Conservation (phyloP, 306 rosid species). For the Coriaria nepalensis region DNA sequence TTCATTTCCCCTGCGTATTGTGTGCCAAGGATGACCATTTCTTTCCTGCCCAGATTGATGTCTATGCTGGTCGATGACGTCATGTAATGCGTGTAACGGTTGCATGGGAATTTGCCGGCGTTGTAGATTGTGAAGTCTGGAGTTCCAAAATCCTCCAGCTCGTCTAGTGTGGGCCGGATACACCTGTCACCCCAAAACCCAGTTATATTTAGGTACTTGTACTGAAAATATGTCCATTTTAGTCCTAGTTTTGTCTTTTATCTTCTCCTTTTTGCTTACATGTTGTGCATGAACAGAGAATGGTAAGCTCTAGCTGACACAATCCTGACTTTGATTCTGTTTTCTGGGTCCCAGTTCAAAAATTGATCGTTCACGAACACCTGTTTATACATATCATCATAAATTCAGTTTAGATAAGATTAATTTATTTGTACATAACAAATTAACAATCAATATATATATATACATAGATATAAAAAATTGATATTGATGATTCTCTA, state of each 20-base stretch:
- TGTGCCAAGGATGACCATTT: constrained; percentile 95
- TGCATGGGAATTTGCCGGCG: constrained; percentile 92
- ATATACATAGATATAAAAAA: too few species aligned
- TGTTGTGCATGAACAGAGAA: constrained; percentile 94
- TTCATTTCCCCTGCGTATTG: constrained; percentile 98
- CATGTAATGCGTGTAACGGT: constrained; percentile 91
- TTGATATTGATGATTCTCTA: too few species aligned
- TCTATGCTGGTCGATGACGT: constrained; percentile 90
- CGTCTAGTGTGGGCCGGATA: constrained; percentile 80
- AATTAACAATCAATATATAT: too few species aligned
- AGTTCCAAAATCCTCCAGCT: constrained; percentile 79
- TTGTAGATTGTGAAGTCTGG: constrained; percentile 96
- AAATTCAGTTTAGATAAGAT: too few species aligned
- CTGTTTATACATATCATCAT: constrained; percentile 16
- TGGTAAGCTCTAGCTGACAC: constrained; percentile 93
- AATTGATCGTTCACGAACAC: constrained; percentile 87
- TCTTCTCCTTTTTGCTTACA: constrained; percentile 45
- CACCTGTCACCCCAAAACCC: constrained; percentile 51
- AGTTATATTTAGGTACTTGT: not conserved
- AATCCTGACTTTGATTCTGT: constrained; percentile 74
- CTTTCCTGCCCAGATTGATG: constrained; percentile 72
- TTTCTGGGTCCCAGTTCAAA: constrained; percentile 79
- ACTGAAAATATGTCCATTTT: too few species aligned
- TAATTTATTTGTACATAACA: too few species aligned
- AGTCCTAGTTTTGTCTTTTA: not conserved